phyloP scores from a whole-genome alignment of 2,329 filamentous ascomycete genomes.

The Talaromyces amestolkiae region DNA sequence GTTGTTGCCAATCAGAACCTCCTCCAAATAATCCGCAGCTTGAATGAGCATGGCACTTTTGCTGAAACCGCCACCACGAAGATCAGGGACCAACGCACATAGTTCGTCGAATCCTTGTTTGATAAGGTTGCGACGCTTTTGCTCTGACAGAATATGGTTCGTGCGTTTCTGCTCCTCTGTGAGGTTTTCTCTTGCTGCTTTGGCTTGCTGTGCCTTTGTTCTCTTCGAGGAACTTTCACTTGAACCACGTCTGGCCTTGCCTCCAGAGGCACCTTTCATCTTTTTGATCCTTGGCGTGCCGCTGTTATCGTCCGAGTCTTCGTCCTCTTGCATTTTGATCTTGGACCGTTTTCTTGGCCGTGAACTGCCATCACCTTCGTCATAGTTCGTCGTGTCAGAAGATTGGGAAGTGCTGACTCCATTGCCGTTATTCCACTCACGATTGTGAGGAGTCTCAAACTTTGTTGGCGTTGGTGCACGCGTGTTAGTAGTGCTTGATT shows the following conservation, averaged over 20 bases:
- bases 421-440: constrained; percentile 22
- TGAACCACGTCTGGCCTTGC: constrained; percentile 35
- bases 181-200: constrained; percentile 57
- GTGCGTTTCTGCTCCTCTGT: constrained; percentile 77
- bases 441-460: constrained; percentile 17
- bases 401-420: constrained; percentile 16
- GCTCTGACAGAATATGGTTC: constrained; percentile 84
- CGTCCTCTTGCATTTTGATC: constrained; percentile 40
- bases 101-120: constrained; percentile 80
- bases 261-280: constrained; percentile 44
- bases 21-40: constrained; percentile 74
- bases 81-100: constrained; percentile 70
- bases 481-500: constrained; percentile 59
- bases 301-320: constrained; percentile 39
- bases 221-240: constrained; percentile 39
- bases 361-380: constrained; percentile 25
- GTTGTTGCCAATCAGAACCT: constrained; percentile 67
- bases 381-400: constrained; percentile 20
- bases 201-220: constrained; percentile 30
- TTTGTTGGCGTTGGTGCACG: constrained; percentile 56
- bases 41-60: constrained; percentile 77
- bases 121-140: constrained; percentile 79
- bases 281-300: constrained; percentile 46
- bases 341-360: constrained; percentile 36
- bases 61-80: constrained; percentile 72